phyloP scores from a whole-genome alignment of 2,329 filamentous ascomycete species.

The Talaromyces sp. region DNA sequence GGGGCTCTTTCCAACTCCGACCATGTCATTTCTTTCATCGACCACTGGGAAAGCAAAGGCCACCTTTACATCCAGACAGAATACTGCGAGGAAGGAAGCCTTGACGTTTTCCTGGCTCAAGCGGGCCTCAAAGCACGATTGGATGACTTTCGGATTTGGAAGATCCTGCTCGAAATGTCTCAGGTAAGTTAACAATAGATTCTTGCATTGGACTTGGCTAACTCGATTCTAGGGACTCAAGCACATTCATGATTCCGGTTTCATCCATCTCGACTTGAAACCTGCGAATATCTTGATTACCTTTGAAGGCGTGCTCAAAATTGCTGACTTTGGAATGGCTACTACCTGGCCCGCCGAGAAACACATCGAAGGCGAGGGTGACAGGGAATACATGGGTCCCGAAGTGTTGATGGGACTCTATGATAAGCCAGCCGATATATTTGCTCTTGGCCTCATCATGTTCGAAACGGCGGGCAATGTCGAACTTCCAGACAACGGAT shows the following conservation, averaged over 20 bases:
- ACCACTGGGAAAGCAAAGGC: slow-evolving; percentile 80
- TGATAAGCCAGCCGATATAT: slow-evolving; percentile 89
- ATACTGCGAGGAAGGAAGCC: slow-evolving; percentile 88
- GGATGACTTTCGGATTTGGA: slow-evolving; percentile 98
- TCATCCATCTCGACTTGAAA: slow-evolving; percentile 66
- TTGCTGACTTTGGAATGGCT: slow-evolving; percentile 67
- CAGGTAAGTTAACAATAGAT: slow-evolving; percentile 53
- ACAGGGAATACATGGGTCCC: slow-evolving; percentile 92
- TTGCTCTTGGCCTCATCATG: slow-evolving; percentile 89
- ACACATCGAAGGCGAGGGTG: slow-evolving; percentile 83
- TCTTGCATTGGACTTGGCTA: neutral
- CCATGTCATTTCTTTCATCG: slow-evolving; percentile 77
- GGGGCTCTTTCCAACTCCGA: slow-evolving; percentile 72
- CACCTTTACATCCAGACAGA: slow-evolving; percentile 97
- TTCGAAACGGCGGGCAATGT: slow-evolving; percentile 94
- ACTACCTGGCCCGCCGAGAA: slow-evolving; percentile 69
- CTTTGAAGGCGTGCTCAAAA: slow-evolving; percentile 61
- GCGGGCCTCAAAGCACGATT: slow-evolving; percentile 78
- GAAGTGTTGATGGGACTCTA: slow-evolving; percentile 83
- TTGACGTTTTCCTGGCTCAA: slow-evolving; percentile 78
- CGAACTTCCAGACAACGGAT: slow-evolving; percentile 85
- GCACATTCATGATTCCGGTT: slow-evolving; percentile 82
- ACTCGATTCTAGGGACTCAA: slow-evolving; percentile 63
- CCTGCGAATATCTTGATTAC: slow-evolving; percentile 63
- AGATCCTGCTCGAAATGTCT: slow-evolving; percentile 82